A percentile compares a stretch with the other conserved stretches of the same genome.
phyloP scores from a whole-genome alignment of 1,284 basidiomycete genomes.

The Tetrapyrgos nigripes region DNA sequence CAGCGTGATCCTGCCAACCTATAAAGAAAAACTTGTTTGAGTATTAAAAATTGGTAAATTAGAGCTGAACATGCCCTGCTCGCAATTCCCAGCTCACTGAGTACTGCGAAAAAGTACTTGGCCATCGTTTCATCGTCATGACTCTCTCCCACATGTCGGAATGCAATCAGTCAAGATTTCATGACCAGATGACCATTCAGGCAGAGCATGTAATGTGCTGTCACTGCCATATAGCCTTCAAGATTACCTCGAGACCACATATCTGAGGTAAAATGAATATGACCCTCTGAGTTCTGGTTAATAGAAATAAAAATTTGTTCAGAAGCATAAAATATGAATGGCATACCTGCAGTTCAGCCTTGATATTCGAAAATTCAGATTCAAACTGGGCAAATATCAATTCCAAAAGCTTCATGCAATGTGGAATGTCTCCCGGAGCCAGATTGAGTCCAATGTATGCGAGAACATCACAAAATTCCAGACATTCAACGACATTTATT shows the following conservation, averaged over 20 bases:
- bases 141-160: slow-evolving; percentile 18
- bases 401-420: slow-evolving; percentile 23
- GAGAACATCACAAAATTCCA: slow-evolving; percentile 33
- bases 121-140: slow-evolving; percentile 24
- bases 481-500: slow-evolving; percentile 33
- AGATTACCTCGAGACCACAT: slow-evolving; percentile 31
- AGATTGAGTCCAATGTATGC: slow-evolving; percentile 26
- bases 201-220: slow-evolving; percentile 26
- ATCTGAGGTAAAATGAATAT: slow-evolving; percentile 32
- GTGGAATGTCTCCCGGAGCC: slow-evolving; percentile 14
- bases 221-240: slow-evolving; percentile 30
- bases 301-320: neutral
- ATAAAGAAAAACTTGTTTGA: neutral
- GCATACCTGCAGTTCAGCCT: slow-evolving; percentile 26
- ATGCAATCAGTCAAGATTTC: slow-evolving; percentile 24
- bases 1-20: slow-evolving; percentile 27
- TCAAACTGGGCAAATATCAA: slow-evolving; percentile 25
- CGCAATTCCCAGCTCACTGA: slow-evolving; percentile 15
- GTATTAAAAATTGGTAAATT: neutral
- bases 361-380: slow-evolving; percentile 21
- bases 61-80: neutral
- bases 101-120: slow-evolving; percentile 15
- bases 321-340: neutral
- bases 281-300: slow-evolving; percentile 29
- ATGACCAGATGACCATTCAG: slow-evolving; percentile 14